Percentiles rank a stretch among this genome's conserved stretches.
Conservation (phyloP, 2,329 filamentous ascomycete species). For the Coleophoma eucalyptorum region DNA sequence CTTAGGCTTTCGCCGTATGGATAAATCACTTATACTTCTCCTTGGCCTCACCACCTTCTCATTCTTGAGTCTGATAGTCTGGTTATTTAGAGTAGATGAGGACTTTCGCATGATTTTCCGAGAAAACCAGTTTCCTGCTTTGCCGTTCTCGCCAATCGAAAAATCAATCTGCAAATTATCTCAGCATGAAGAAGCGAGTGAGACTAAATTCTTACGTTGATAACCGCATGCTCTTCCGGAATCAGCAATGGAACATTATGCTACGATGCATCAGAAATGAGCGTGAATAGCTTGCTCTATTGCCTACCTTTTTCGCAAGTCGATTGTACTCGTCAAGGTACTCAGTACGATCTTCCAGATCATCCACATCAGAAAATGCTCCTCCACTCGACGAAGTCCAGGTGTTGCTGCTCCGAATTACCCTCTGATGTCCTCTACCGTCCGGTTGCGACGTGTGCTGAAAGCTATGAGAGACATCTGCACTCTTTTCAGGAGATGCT, state of each 20-base stretch:
- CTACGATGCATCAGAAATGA: constrained; percentile 28
- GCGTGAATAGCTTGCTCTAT: too few species aligned
- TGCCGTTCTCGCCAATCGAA: constrained; percentile 11
- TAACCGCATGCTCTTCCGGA: constrained; percentile 16
- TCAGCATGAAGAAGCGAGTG: background rate
- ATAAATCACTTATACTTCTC: constrained; percentile 53
- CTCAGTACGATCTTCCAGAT: constrained; percentile 40
- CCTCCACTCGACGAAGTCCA: constrained; percentile 55
- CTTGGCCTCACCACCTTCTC: constrained; percentile 35
- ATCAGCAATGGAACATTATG: constrained; percentile 40
- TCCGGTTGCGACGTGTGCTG: background rate
- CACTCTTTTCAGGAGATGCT: background rate
- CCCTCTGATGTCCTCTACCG: constrained; percentile 8
- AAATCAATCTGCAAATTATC: constrained; percentile 6
- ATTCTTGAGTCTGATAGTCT: constrained; percentile 21
- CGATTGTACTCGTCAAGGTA: constrained; percentile 58
- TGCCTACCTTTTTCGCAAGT: constrained; percentile 50
- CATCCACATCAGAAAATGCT: constrained; percentile 43
- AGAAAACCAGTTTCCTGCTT: constrained; percentile 33
- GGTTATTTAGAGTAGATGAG: constrained; percentile 24
- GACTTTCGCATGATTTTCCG: constrained; percentile 32
- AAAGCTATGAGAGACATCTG: background rate
- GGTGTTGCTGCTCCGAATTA: constrained; percentile 38
- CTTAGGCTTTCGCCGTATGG: constrained; percentile 41
- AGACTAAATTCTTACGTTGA: constrained; percentile 11